Conservation (phyloP, 2,329 filamentous ascomycete species). For the Leptographium procerum region DNA sequence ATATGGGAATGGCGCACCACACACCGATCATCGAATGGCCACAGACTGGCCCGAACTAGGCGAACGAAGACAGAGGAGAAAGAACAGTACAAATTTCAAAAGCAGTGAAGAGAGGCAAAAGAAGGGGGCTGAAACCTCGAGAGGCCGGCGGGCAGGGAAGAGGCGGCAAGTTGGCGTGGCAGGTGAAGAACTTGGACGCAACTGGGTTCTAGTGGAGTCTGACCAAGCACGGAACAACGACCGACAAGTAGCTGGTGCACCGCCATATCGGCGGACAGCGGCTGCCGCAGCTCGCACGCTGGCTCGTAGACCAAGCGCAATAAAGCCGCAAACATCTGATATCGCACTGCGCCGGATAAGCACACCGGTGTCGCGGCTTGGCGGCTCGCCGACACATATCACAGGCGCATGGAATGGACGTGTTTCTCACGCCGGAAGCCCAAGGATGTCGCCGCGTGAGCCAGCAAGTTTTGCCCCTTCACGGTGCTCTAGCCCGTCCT, state of each 20-base stretch:
- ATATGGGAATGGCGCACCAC: neutral
- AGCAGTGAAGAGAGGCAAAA: neutral
- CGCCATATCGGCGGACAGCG: neutral
- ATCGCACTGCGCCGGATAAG: constrained; percentile 33
- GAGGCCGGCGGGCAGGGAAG: constrained; percentile 32
- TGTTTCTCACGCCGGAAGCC: constrained; percentile 36
- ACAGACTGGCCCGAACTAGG: neutral
- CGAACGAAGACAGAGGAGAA: neutral
- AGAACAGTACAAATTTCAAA: neutral
- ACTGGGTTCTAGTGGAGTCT: constrained; percentile 59
- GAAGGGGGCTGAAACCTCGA: neutral
- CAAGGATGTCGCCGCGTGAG: constrained; percentile 26
- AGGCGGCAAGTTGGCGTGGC: constrained; percentile 40
- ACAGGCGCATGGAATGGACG: constrained; percentile 14
- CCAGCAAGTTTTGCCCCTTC: constrained; percentile 43
- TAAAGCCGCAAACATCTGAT: constrained; percentile 16
- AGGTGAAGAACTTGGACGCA: constrained; percentile 47
- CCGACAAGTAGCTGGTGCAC: constrained; percentile 3
- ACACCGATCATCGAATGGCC: neutral
- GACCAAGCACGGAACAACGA: constrained; percentile 2
- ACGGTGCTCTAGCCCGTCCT: constrained; percentile 25
- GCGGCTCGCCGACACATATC: constrained; percentile 4
- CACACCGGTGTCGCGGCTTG: constrained; percentile 27
- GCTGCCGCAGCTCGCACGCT: constrained; percentile 1
- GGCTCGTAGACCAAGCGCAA: constrained; percentile 6